These are phyloP conservation scores for Aspergillus campestris DNA, from an alignment of 495 filamentous ascomycete species.

Conservation along the genomic window DNA sequence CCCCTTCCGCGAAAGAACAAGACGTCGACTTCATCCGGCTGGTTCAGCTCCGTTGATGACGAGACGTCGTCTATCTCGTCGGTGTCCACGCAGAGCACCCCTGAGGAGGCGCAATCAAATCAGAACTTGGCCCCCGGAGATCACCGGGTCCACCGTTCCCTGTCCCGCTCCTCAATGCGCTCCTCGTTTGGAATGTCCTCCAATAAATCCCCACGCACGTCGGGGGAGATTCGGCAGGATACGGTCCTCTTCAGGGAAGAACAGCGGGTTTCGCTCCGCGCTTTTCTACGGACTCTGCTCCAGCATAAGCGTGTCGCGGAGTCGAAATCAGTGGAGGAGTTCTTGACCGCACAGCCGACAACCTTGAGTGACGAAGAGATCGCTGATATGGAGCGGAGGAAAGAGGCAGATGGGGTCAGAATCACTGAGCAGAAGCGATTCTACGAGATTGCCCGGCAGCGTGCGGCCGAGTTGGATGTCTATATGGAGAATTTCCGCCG, in stretches of 20 bases:
- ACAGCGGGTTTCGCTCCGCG: slow-evolving; percentile 84
- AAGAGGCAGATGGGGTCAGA: slow-evolving; percentile 76
- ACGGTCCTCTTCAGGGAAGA: slow-evolving; percentile 75
- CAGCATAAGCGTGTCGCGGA: slow-evolving; percentile 76
- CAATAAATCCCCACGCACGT: slow-evolving; percentile 39
- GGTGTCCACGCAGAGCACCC: slow-evolving; percentile 48
- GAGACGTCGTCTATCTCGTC: slow-evolving; percentile 74
- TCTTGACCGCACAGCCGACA: slow-evolving; percentile 63
- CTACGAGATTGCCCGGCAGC: slow-evolving; percentile 87
- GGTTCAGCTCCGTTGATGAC: slow-evolving; percentile 49
- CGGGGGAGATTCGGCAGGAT: slow-evolving; percentile 34
- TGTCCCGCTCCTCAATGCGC: slow-evolving; percentile 30
- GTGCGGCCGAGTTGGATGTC: slow-evolving; percentile 86
- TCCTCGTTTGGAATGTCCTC: slow-evolving; percentile 18
- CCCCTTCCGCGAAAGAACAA: slow-evolving; percentile 88
- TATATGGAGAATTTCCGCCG: slow-evolving; percentile 88
- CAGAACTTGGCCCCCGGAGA: slow-evolving; percentile 17
- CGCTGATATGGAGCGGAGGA: slow-evolving; percentile 68
- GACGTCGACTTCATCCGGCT: slow-evolving; percentile 52
- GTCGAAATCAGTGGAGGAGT: slow-evolving; percentile 73
- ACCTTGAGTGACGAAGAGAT: slow-evolving; percentile 71
- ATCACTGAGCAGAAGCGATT: slow-evolving; percentile 88
- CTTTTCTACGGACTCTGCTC: slow-evolving; percentile 75
- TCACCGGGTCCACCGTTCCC: slow-evolving; percentile 23
- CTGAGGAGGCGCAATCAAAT: slow-evolving; percentile 28